Evolutionary conservation across 257 asterid genomes (phyloP).

Genomic region (Handroanthus guayacan): DNA sequence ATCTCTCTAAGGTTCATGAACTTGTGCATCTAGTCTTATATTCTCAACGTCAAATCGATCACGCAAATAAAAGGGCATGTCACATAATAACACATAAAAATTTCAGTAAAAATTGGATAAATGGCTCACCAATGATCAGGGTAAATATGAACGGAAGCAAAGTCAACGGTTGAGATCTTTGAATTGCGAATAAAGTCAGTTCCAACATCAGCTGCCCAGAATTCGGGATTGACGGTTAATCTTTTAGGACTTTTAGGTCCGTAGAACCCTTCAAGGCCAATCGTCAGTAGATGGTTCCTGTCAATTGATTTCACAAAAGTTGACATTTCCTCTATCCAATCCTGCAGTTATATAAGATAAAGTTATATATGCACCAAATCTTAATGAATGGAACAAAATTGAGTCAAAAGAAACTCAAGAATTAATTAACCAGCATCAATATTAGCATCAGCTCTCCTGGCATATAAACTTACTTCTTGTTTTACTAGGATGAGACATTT

Average conservation of each 20-base stretch:
- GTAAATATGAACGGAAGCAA: slow-evolving; percentile 93
- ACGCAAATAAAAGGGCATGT: slow-evolving; percentile 5
- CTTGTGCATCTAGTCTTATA: not conserved
- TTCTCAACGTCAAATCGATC: not conserved
- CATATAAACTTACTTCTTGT: not conserved
- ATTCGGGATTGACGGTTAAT: slow-evolving; percentile 82
- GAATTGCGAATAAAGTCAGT: slow-evolving; percentile 94
- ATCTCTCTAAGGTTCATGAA: not conserved
- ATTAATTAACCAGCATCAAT: not conserved
- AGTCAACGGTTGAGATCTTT: slow-evolving; percentile 79
- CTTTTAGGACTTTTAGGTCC: slow-evolving; percentile 88
- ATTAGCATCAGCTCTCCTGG: not conserved
- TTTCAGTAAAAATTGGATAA: slow-evolving; percentile 3
- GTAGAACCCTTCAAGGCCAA: slow-evolving; percentile 98
- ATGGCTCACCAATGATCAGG: slow-evolving; percentile 95
- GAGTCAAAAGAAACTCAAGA: not conserved
- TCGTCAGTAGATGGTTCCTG: slow-evolving; percentile 83
- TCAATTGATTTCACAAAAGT: slow-evolving; percentile 81
- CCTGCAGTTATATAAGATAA: slow-evolving; percentile 61
- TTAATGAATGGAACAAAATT: too few relatives aligned
- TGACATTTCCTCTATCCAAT: slow-evolving; percentile 99
- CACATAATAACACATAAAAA: not conserved
- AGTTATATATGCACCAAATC: slow-evolving; percentile 15
- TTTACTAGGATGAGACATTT: slow-evolving; percentile 19
- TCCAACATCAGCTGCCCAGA: slow-evolving; percentile 95